These are phyloP conservation scores for Ogataea kodamae DNA, from an alignment of 805 yeast species.

Conservation along the genomic window DNA sequence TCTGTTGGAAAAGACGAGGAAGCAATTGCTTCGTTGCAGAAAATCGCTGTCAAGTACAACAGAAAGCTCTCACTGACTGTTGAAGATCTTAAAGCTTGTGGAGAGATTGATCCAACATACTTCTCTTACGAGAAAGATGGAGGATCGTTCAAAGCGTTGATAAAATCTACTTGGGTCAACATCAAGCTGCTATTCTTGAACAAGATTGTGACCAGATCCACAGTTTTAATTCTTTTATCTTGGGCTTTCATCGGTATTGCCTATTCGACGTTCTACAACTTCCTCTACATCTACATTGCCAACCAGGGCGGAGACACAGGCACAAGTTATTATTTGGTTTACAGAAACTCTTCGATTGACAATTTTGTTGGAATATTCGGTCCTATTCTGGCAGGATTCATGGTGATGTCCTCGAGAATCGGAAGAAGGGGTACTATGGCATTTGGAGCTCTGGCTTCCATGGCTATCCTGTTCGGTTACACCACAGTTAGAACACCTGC, in stretches of 20 bases:
- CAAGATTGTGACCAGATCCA: slow-evolving; percentile 40
- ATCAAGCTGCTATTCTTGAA: slow-evolving; percentile 46
- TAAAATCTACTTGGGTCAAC: slow-evolving; percentile 35
- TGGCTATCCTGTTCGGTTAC: slow-evolving; percentile 58
- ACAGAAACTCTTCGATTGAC: slow-evolving; percentile 47
- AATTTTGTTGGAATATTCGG: slow-evolving; percentile 49
- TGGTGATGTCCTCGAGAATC: slow-evolving; percentile 33
- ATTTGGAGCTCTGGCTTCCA: slow-evolving; percentile 49
- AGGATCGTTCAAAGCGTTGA: slow-evolving; percentile 26
- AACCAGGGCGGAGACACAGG: slow-evolving; percentile 49
- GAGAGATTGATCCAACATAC: slow-evolving; percentile 34
- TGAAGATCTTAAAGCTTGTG: slow-evolving; percentile 44
- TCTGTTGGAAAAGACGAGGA: slow-evolving; percentile 50
- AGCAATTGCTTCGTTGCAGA: slow-evolving; percentile 42
- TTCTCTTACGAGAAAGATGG: slow-evolving; percentile 22
- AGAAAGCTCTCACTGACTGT: slow-evolving; percentile 40
- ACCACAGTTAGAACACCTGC: slow-evolving; percentile 56
- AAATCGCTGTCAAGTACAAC: slow-evolving; percentile 45
- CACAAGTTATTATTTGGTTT: slow-evolving; percentile 36
- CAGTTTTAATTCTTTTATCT: slow-evolving; percentile 44
- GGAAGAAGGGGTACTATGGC: slow-evolving; percentile 59
- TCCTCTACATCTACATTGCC: slow-evolving; percentile 49
- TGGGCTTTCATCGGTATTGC: slow-evolving; percentile 60
- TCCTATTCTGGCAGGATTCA: slow-evolving; percentile 48
- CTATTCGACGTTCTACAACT: slow-evolving; percentile 55